Evolutionary conservation across 2,329 filamentous ascomycete species (phyloP).

Genomic region (Aureobasidium musti): DNA sequence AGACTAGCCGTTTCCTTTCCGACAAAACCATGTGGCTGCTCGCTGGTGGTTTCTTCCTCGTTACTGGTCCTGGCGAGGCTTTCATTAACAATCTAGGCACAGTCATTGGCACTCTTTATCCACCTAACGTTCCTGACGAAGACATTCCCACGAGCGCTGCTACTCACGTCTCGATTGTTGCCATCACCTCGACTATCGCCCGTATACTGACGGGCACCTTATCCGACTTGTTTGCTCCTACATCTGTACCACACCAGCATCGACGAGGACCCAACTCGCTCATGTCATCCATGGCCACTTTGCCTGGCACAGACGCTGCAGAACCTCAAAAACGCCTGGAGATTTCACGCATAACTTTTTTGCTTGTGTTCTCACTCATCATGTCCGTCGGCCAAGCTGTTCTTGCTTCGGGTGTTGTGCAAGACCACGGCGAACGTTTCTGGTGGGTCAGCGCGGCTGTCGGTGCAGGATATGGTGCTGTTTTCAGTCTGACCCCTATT

Average conservation of each 20-base stretch:
- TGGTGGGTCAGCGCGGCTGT: constrained; percentile 82
- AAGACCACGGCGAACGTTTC: constrained; percentile 76
- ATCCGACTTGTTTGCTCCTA: constrained; percentile 79
- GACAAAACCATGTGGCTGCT: constrained; percentile 97
- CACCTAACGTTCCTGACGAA: constrained; percentile 51
- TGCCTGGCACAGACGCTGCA: constrained; percentile 34
- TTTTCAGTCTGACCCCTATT: constrained; percentile 86
- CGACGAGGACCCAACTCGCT: constrained; percentile 51
- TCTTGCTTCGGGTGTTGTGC: constrained; percentile 73
- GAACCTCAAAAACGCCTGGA: constrained; percentile 48
- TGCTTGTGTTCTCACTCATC: constrained; percentile 72
- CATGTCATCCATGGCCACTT: constrained; percentile 45
- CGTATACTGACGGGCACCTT: constrained; percentile 86
- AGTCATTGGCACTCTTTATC: constrained; percentile 81
- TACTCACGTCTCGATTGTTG: constrained; percentile 91
- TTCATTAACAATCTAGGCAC: constrained; percentile 98
- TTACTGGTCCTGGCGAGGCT: constrained; percentile 92
- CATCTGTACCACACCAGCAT: constrained; percentile 56
- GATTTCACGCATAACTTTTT: constrained; percentile 77
- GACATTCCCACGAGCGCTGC: constrained; percentile 62
- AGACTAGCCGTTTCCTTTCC: constrained; percentile 79
- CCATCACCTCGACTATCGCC: constrained; percentile 84
- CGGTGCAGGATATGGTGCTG: constrained; percentile 87
- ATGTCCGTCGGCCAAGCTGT: constrained; percentile 73
- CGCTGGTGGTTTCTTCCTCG: constrained; percentile 85